A percentile compares a stretch with the other conserved stretches of the same genome.
phyloP scores from a whole-genome alignment of 768 basidiomycete species.

The Pleurotus tuber-regium region DNA sequence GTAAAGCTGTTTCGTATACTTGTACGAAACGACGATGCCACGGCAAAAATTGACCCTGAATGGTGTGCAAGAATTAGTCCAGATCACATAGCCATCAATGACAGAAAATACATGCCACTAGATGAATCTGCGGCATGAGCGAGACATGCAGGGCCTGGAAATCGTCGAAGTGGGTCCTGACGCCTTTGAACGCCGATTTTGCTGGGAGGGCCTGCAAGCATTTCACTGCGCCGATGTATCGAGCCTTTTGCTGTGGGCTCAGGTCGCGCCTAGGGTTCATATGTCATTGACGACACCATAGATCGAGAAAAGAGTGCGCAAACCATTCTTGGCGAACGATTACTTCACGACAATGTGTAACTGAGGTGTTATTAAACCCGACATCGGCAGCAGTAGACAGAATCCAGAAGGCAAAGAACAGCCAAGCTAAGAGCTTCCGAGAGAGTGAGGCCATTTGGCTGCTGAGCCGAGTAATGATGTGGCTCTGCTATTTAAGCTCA shows the following conservation, averaged over 20 bases:
- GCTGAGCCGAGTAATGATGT: neutral
- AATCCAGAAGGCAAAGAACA: neutral
- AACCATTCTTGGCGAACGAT: neutral
- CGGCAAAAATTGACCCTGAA: constrained; percentile 25
- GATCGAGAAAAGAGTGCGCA: neutral
- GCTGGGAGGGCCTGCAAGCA: neutral
- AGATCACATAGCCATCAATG: too few species aligned
- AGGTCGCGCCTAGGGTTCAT: neutral
- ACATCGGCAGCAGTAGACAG: neutral
- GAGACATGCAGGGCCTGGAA: constrained; percentile 22
- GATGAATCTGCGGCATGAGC: constrained; percentile 21
- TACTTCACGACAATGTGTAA: neutral
- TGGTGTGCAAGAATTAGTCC: neutral
- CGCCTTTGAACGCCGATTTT: constrained; percentile 11
- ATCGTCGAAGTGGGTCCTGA: constrained; percentile 24
- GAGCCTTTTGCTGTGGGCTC: neutral
- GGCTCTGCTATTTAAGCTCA: neutral
- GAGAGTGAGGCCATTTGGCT: neutral
- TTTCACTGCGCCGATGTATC: constrained; percentile 4
- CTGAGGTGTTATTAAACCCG: neutral
- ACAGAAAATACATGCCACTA: constrained; percentile 18
- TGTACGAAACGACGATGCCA: constrained; percentile 23
- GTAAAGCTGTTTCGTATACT: constrained; percentile 20
- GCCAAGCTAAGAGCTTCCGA: neutral
- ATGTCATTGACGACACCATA: neutral